phyloP scores from a whole-genome alignment of 805 yeast genomes.

The Ogataea thermomethanolica region DNA sequence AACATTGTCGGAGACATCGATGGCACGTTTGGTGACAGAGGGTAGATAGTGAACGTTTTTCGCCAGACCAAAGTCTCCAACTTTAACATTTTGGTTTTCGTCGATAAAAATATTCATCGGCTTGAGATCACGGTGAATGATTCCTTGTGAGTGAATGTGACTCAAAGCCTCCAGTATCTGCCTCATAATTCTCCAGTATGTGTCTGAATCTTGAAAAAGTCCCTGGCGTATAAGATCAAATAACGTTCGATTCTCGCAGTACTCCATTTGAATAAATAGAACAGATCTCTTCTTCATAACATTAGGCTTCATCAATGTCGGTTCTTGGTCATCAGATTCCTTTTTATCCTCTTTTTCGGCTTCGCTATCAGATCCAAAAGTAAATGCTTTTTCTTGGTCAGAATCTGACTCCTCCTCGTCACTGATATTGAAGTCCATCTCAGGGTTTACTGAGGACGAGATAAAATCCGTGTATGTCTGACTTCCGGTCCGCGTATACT shows the following conservation, averaged over 20 bases:
- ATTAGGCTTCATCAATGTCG: constrained; percentile 7
- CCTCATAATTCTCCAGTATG: constrained; percentile 86
- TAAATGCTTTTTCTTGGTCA: constrained; percentile 22
- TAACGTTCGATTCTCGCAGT: constrained; percentile 91
- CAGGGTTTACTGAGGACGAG: constrained; percentile 58
- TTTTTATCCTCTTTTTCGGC: constrained; percentile 1
- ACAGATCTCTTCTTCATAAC: constrained; percentile 49
- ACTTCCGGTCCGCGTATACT: constrained; percentile 29
- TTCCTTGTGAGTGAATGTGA: constrained; percentile 90
- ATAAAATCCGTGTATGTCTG: constrained; percentile 59
- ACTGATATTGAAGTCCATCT: constrained; percentile 49
- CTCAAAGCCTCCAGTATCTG: constrained; percentile 87
- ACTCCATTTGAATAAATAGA: constrained; percentile 95
- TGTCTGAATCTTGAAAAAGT: constrained; percentile 63
- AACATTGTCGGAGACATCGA: constrained; percentile 29
- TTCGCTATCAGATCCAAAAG: constrained; percentile 24
- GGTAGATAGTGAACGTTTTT: constrained; percentile 67
- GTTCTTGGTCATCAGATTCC: constrained; percentile 1
- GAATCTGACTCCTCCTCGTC: constrained; percentile 32
- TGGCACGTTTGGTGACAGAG: constrained; percentile 9
- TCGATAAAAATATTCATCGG: constrained; percentile 96
- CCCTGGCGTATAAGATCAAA: constrained; percentile 79
- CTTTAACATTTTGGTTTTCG: constrained; percentile 79
- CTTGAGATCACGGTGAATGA: constrained; percentile 91
- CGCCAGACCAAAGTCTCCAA: constrained; percentile 97